Evolutionary conservation across 352 stramenopile species (phyloP).

Genomic region (Globisporangium megalacanthum): DNA sequence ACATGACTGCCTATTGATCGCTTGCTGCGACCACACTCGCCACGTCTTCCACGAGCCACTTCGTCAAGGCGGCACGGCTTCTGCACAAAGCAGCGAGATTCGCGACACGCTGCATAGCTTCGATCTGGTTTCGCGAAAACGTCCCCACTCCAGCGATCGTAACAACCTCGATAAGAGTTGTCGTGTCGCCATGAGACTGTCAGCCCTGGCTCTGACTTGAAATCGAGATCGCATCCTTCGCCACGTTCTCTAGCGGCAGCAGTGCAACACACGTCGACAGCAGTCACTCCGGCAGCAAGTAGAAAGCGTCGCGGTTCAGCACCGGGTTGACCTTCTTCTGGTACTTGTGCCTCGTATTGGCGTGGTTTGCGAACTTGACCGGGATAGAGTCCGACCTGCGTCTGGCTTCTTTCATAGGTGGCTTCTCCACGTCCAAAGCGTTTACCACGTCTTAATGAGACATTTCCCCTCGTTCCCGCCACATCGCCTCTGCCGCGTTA

Average conservation of each 20-base stretch:
- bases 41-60: neutral
- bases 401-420: no score
- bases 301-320: neutral
- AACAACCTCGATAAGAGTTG: no score
- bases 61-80: neutral
- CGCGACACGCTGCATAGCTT: neutral
- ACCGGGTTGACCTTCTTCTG: neutral
- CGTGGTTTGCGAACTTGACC: neutral
- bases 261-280: neutral
- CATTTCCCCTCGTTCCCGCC: no score
- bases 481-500: no score
- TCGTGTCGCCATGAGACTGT: no score
- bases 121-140: no score
- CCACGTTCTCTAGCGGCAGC: neutral
- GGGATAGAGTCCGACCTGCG: no score
- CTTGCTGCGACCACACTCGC: neutral
- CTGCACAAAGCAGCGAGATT: no score
- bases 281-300: neutral
- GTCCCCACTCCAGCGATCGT: no score
- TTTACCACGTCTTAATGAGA: no score
- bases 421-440: no score
- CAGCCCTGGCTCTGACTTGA: no score
- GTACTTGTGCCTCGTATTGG: neutral
- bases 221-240: neutral
- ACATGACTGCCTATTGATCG: neutral